phyloP scores from a whole-genome alignment of 1,284 basidiomycete species.

The Microstroma glucosiphilum region DNA sequence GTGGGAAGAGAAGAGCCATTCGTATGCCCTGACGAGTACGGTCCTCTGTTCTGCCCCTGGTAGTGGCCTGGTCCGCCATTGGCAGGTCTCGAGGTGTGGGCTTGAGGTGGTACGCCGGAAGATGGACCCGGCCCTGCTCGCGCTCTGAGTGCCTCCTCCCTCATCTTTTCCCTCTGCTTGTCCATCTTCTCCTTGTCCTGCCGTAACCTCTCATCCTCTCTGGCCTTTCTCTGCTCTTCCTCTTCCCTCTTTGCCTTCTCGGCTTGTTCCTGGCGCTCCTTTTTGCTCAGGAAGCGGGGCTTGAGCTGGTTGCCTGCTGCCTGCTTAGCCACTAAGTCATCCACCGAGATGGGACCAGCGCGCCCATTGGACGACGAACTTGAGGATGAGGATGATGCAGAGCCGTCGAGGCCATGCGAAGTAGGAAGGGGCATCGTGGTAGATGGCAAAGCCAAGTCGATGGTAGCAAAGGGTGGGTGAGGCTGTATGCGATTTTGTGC shows the following conservation, averaged over 20 bases:
- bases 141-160: not conserved
- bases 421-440: too few species aligned
- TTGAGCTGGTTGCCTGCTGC: slow-evolving; percentile 25
- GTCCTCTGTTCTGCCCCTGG: slow-evolving; percentile 4
- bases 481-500: too few species aligned
- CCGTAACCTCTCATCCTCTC: slow-evolving; percentile 57
- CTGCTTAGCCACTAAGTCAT: slow-evolving; percentile 35
- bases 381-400: too few species aligned
- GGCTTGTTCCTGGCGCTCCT: slow-evolving; percentile 32
- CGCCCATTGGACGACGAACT: too few species aligned
- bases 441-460: too few species aligned
- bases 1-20: not conserved
- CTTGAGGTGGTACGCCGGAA: slow-evolving; percentile 9
- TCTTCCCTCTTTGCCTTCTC: slow-evolving; percentile 19
- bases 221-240: slow-evolving; percentile 56
- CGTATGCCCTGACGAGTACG: not conserved
- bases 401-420: too few species aligned
- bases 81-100: slow-evolving; percentile 4
- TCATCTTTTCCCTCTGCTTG: slow-evolving; percentile 49
- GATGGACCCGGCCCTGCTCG: not conserved
- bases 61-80: slow-evolving; percentile 2
- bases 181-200: slow-evolving; percentile 61
- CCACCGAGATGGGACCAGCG: slow-evolving; percentile 31
- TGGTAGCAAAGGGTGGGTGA: too few species aligned
- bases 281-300: slow-evolving; percentile 39